Base-by-base conservation (phyloP, 164 flowering plant species). In the Akebia trifoliata region DNA sequence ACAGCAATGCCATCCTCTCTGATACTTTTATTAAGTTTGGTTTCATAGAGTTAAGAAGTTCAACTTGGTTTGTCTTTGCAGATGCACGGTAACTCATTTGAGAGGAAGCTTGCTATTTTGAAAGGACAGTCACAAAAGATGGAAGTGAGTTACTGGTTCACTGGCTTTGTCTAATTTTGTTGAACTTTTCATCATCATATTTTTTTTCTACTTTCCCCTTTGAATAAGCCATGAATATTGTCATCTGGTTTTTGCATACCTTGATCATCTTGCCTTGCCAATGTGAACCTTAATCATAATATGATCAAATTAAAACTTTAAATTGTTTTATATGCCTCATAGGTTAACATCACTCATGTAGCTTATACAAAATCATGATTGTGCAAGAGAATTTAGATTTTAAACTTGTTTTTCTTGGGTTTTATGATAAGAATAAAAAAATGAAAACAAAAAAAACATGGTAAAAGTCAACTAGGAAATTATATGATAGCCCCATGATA, bases 71-170 rank as follows among this genome's bases (percentile, higher is more conserved):
- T 44, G 36, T 40, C 32, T 10, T 55, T 69, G 54, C 46, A 86
- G 94, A 74, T 84, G 80, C 75, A 61, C 47, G 90, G 93, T 14
- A 86, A 75, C 66, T 78, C 93, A 34, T 86, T 81, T 67, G 82
- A 86, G 69, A 74, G 87, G 64, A 86, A 80, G 80, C 90, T 86
- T 61, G 84, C 90, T 37, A 50, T 77, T 24, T 49, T 85, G 60
- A 85, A 77, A 51, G 85, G 86, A 34, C 65, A 67, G 46, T 24
- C 57, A 49, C 65, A 68, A 54, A 72, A 54, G 57, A 18, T 69
- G 14, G 76, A 74, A 50, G 85, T 81, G 69, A 74, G 83, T 69
- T 37, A 63, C 30, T 5, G 18, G 4, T 26, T 56, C 11, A 7
- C 45, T 4, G 15, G 24, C 38, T n/a, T 21, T 54, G 18, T 37